Evolutionary conservation across 305 asterid genomes (phyloP).

Genomic region (Fraxinus greggii): DNA sequence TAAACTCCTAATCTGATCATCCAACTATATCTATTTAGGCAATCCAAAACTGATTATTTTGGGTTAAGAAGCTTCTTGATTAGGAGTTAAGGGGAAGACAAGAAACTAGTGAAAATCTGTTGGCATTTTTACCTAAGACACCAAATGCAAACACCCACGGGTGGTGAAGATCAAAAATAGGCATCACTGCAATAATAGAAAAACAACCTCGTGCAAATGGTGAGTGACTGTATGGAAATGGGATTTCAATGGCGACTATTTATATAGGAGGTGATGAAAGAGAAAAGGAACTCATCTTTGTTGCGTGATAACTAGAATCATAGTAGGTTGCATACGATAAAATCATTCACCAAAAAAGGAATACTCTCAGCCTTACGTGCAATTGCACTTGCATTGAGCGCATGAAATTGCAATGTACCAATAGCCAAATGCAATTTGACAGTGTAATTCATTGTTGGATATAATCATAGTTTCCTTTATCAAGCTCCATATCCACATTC

Average conservation of each 20-base stretch:
- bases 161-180: conserved; percentile 46
- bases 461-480: background rate
- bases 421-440: background rate
- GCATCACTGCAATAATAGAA: conserved; percentile 32
- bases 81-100: background rate
- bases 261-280: conserved; percentile 26
- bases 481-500: background rate
- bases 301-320: conserved; percentile 63
- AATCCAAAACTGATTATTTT: background rate
- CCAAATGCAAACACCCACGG: conserved; percentile 58
- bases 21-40: background rate
- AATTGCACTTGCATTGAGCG: background rate
- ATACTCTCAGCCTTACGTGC: conserved; percentile 15
- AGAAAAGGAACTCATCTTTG: conserved; percentile 36
- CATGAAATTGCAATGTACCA: background rate
- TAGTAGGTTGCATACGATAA: conserved; percentile 61
- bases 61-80: background rate
- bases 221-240: conserved; percentile 7
- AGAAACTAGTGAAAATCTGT: background rate
- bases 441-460: background rate
- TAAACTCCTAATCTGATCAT: background rate
- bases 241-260: background rate
- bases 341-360: conserved; percentile 43
- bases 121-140: conserved; percentile 42
- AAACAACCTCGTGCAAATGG: conserved; percentile 19